A percentile compares a stretch with the other conserved stretches of the same genome.
phyloP scores from a whole-genome alignment of 2,329 filamentous ascomycete species.

The Fusarium pseudonygamai region DNA sequence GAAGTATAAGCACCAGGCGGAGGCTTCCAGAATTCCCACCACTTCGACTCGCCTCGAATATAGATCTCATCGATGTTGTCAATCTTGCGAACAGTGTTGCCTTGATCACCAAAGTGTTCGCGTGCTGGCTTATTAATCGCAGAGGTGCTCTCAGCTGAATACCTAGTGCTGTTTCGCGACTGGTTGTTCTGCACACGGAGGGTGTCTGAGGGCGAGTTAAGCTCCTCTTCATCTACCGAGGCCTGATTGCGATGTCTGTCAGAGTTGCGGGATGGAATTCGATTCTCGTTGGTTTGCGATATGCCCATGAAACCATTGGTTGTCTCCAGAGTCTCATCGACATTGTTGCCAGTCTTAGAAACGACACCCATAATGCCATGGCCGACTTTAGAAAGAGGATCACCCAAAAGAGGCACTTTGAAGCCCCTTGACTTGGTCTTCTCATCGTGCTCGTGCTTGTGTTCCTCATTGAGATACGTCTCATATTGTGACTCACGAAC shows the following conservation, averaged over 20 bases:
- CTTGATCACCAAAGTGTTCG: not conserved
- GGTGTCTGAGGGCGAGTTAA: conserved; percentile 38
- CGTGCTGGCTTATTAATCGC: conserved; percentile 17
- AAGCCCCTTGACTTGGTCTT: not conserved
- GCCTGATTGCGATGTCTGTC: conserved; percentile 40
- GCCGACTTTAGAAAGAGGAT: conserved; percentile 57
- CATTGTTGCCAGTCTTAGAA: conserved; percentile 56
- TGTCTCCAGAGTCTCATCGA: conserved; percentile 63
- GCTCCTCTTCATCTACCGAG: conserved; percentile 47
- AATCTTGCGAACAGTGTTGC: rapidly evolving
- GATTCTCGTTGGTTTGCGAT: not conserved
- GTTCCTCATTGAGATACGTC: not conserved
- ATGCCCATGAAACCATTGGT: conserved; percentile 62
- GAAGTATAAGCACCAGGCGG: conserved; percentile 69
- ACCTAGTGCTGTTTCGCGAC: conserved; percentile 48
- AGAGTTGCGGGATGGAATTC: conserved; percentile 37
- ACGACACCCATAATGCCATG: conserved; percentile 59
- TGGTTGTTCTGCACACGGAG: conserved; percentile 43
- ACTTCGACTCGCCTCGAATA: conserved; percentile 54
- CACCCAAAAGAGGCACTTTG: conserved; percentile 46
- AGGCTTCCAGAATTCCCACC: conserved; percentile 73
- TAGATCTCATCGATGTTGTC: rapidly evolving
- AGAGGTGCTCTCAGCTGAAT: conserved; percentile 52
- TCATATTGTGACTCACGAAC: conserved; percentile 52
- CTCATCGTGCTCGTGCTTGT: too few relatives aligned